Evolutionary conservation across 1,139 yeast genomes (phyloP).

Genomic region (Hemisphaericaspora xylanilytica): DNA sequence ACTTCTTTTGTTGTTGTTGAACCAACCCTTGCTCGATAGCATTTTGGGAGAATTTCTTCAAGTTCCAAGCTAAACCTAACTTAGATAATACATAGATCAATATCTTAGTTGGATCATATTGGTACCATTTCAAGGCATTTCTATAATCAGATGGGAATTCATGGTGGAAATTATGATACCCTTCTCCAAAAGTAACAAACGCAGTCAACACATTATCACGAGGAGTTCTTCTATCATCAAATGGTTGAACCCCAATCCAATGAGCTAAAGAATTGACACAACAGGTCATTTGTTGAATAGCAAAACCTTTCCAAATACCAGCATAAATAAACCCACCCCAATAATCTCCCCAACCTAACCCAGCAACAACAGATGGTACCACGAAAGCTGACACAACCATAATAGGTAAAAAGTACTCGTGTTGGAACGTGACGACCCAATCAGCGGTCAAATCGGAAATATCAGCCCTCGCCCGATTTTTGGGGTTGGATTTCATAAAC

Average conservation of each 20-base stretch:
- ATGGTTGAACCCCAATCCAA: conserved; percentile 97
- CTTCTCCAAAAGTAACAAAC: conserved; percentile 94
- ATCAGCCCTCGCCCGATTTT: conserved; percentile 93
- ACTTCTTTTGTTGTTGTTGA: conserved; percentile 95
- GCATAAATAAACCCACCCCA: conserved; percentile 92
- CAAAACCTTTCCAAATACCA: conserved; percentile 77
- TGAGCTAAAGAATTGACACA: conserved; percentile 98
- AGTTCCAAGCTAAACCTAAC: conserved; percentile 83
- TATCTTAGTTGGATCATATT: conserved; percentile 94
- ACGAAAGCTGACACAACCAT: conserved; percentile 68
- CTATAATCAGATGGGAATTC: conserved; percentile 99
- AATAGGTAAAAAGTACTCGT: conserved; percentile 76
- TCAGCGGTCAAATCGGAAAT: conserved; percentile 88
- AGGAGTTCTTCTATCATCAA: conserved; percentile 96
- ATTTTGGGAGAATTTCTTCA: conserved; percentile 90
- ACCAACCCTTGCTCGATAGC: conserved; percentile 95
- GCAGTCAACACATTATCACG: conserved; percentile 96
- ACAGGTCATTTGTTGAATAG: conserved; percentile 96
- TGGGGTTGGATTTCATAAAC: conserved; percentile 91
- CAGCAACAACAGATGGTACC: conserved; percentile 75
- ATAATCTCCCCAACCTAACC: conserved; percentile 83
- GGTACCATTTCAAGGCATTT: conserved; percentile 97
- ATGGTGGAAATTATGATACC: conserved; percentile 98
- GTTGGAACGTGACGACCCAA: conserved; percentile 90
- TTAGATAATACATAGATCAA: conserved; percentile 68